phyloP scores from a whole-genome alignment of 805 yeast genomes.

The Lipomyces orientalis region DNA sequence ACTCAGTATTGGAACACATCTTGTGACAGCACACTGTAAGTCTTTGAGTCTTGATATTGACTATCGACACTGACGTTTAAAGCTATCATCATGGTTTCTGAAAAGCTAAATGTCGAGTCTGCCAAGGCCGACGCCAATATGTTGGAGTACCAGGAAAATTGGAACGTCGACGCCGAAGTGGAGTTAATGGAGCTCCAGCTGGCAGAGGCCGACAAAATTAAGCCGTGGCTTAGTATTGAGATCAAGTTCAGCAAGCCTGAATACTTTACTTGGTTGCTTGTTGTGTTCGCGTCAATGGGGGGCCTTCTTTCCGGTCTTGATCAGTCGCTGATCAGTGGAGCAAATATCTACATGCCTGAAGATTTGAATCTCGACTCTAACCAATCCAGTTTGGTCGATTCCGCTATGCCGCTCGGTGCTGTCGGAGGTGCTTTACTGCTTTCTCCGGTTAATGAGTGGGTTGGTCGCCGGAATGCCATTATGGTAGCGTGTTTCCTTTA shows the following conservation, averaged over 20 bases:
- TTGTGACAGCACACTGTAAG: neutral
- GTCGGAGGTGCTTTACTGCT: conserved; percentile 65
- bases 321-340: conserved; percentile 71
- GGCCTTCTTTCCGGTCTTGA: conserved; percentile 71
- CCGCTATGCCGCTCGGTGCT: conserved; percentile 74
- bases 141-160: conserved; percentile 6
- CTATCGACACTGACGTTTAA: neutral
- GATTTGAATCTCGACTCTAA: conserved; percentile 51
- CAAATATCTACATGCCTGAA: conserved; percentile 56
- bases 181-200: conserved; percentile 7
- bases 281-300: conserved; percentile 64
- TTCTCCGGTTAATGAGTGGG: conserved; percentile 60
- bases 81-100: conserved; percentile 1
- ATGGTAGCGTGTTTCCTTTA: conserved; percentile 12
- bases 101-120: neutral
- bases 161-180: conserved; percentile 13
- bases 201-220: conserved; percentile 14
- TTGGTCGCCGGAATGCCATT: conserved; percentile 57
- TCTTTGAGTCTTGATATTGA: neutral
- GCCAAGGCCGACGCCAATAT: conserved; percentile 13
- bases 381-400: conserved; percentile 59
- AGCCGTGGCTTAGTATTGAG: conserved; percentile 12
- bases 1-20: neutral
- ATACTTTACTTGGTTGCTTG: conserved; percentile 57
- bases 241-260: conserved; percentile 51